Evolutionary conservation across 2,329 filamentous ascomycete species (phyloP).

Genomic region (Aspergillus caelatus): DNA sequence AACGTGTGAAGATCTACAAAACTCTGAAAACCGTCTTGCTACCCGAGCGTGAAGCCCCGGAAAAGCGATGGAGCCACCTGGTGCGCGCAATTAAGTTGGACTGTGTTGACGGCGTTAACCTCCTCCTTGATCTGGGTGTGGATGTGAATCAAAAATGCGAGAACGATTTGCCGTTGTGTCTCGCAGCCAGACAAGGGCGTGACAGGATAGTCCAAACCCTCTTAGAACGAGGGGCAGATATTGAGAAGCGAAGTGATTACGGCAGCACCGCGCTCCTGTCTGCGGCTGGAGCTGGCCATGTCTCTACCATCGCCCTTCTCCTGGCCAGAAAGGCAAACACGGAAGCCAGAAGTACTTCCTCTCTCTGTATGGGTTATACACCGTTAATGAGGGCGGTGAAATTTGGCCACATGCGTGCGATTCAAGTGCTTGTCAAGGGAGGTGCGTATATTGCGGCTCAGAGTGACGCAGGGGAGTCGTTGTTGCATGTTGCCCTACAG

Average conservation of each 20-base stretch:
- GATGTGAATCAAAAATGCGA: not conserved
- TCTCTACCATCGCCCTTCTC: not conserved
- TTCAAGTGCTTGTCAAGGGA: not conserved
- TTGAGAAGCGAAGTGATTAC: not conserved
- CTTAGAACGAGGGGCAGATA: not conserved
- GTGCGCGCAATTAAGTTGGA: not conserved
- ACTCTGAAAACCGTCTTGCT: not conserved
- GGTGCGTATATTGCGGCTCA: not conserved
- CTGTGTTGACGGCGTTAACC: not conserved
- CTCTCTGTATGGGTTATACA: not conserved
- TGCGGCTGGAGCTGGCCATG: not conserved
- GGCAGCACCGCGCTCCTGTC: conserved; percentile 2
- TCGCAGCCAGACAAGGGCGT: not conserved
- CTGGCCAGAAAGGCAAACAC: not conserved
- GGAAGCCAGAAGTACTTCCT: not conserved
- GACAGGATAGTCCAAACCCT: not conserved
- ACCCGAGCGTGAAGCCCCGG: not conserved
- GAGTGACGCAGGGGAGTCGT: not conserved
- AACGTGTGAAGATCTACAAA: not conserved
- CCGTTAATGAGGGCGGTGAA: not conserved
- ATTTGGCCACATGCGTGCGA: not conserved
- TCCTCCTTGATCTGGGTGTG: not conserved
- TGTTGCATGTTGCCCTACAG: not conserved
- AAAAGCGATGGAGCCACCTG: not conserved
- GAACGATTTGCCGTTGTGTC: not conserved